phyloP scores from a whole-genome alignment of 495 filamentous ascomycete genomes.

The Lasiosphaeris hirsuta region DNA sequence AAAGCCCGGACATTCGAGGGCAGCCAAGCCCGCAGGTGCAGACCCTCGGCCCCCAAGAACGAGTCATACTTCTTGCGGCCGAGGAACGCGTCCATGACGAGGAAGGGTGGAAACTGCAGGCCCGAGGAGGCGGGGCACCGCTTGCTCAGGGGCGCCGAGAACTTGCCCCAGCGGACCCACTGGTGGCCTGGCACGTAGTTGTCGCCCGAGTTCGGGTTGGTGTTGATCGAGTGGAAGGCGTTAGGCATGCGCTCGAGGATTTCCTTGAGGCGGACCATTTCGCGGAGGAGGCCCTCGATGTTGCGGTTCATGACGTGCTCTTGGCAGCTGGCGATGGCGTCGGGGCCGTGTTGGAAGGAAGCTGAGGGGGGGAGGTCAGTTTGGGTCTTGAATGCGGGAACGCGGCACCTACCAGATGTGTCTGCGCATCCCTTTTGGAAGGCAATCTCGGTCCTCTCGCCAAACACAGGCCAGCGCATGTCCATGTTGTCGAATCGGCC shows the following conservation, averaged over 20 bases:
- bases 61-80: conserved; percentile 47
- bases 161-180: conserved; percentile 48
- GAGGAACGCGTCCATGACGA: conserved; percentile 54
- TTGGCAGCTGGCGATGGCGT: conserved; percentile 48
- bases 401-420: conserved; percentile 29
- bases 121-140: conserved; percentile 52
- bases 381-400: background rate
- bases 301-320: conserved; percentile 51
- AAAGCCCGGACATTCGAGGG: conserved; percentile 50
- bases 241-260: conserved; percentile 50
- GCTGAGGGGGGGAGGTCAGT: conserved; percentile 16
- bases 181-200: conserved; percentile 42
- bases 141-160: conserved; percentile 46
- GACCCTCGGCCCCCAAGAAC: conserved; percentile 46
- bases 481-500: conserved; percentile 50
- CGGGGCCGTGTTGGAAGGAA: conserved; percentile 43
- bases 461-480: conserved; percentile 50
- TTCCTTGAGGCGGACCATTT: conserved; percentile 47
- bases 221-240: conserved; percentile 51
- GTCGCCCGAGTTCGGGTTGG: conserved; percentile 48
- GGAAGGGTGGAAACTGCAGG: conserved; percentile 46
- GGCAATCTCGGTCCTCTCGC: conserved; percentile 47
- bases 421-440: conserved; percentile 45
- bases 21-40: conserved; percentile 48
- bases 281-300: conserved; percentile 44